Evolutionary conservation across 1,139 yeast genomes (phyloP), one percentile per base, ranked within the genome.

Genomic region (Candida anutae): DNA sequence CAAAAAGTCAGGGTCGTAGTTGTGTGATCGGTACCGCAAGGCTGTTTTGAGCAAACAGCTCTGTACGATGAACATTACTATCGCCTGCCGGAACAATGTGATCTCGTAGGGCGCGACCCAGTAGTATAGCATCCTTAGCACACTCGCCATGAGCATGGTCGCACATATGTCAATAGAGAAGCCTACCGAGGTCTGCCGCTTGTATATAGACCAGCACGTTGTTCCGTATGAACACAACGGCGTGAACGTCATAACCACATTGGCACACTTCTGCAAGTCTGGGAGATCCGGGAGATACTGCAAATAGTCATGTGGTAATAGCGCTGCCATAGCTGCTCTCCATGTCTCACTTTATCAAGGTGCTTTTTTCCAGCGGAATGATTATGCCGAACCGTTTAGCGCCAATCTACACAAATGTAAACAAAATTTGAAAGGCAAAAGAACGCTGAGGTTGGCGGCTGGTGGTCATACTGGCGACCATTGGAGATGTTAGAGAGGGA

Each of bases 101-200:
- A 71, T 53, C 47, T 87, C 95, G 49, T 77, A 87, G 0, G 95
- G 95, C 24, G 78, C 70, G 28, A 85, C 77, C 36, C 78, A 54
- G 55, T 80, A 87, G 57, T 83, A 87, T 30, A 76, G 73, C 13
- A 87, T 76, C 37, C 94, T 65, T 24, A 85, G 55, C 4, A 78
- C 72, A 26, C 85, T 73, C 1, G 95, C 81, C 42, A 84, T 65
- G 35, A 87, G 53, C 95, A 87, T 85, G 8, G 94, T 83, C 11
- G 88, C 90, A 55, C 95, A 87, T 10, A 87, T 81, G 51, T 87
- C 96, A 14, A 85, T 63, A 5, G 93, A 78, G 48, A 85, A 85
- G 16, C 96, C 96, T 19, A 71, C 64, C 2, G 90, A 72, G 1
- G 87, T 69, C 46, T 74, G 62, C 24, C 72, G 69, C 28, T 66